A percentile compares a stretch with the other conserved stretches of the same genome.
phyloP scores from a whole-genome alignment of 1,139 yeast genomes.

The Blastobotrys raffinosifermentans region DNA sequence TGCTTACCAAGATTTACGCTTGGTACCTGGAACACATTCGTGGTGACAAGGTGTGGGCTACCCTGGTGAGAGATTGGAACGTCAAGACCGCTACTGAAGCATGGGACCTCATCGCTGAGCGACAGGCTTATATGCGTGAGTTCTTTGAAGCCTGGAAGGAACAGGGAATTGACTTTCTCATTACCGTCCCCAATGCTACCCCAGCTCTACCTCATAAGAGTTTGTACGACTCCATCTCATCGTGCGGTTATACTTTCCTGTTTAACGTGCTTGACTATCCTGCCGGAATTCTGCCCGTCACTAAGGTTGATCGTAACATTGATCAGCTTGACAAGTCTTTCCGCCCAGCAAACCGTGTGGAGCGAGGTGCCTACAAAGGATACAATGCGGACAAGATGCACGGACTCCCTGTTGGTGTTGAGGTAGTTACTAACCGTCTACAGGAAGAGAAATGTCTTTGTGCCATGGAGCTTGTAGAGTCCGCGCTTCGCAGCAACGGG shows the following conservation, averaged over 20 bases:
- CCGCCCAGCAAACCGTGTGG: constrained; percentile 35
- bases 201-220: constrained; percentile 38
- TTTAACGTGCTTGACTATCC: constrained; percentile 56
- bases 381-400: constrained; percentile 54
- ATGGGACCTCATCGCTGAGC: constrained; percentile 35
- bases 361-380: constrained; percentile 36
- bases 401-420: constrained; percentile 63
- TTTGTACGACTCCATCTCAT: constrained; percentile 33
- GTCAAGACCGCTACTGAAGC: constrained; percentile 34
- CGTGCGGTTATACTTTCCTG: constrained; percentile 50
- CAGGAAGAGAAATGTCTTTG: constrained; percentile 58
- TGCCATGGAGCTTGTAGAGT: constrained; percentile 36
- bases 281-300: constrained; percentile 55
- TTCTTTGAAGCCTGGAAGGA: constrained; percentile 35
- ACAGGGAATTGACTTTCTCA: constrained; percentile 34
- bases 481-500: constrained; percentile 31
- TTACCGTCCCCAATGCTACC: constrained; percentile 39
- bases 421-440: constrained; percentile 51
- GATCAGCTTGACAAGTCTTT: constrained; percentile 38
- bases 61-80: constrained; percentile 37
- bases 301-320: constrained; percentile 43
- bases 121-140: constrained; percentile 36
- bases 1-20: constrained; percentile 34
- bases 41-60: constrained; percentile 37
- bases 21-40: constrained; percentile 32